These are phyloP conservation scores for Aspergillus homomorphus DNA, from an alignment of 495 filamentous ascomycete genomes.

Conservation along the genomic window DNA sequence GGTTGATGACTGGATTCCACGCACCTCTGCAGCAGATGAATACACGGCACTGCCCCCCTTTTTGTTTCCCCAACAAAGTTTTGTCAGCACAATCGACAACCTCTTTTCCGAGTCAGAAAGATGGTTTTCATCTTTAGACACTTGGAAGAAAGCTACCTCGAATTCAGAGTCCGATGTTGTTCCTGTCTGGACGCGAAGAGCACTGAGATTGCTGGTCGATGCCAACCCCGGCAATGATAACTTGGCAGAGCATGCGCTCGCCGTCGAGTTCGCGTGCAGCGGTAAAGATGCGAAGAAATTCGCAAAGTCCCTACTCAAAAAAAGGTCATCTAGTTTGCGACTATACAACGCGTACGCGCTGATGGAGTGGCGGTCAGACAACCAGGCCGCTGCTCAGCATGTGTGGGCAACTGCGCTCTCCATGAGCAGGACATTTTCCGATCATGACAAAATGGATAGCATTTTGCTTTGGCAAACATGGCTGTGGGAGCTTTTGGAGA, in stretches of 20 bases:
- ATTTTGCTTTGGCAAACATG: conserved; percentile 67
- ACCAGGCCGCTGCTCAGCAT: conserved; percentile 52
- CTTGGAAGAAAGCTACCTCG: conserved; percentile 26
- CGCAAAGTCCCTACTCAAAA: conserved; percentile 70
- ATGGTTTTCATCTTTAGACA: conserved; percentile 45
- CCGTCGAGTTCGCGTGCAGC: conserved; percentile 61
- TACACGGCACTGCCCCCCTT: conserved; percentile 19
- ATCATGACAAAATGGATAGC: conserved; percentile 34
- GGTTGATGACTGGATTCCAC: conserved; percentile 30
- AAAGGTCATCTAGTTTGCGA: conserved; percentile 57
- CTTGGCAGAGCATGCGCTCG: conserved; percentile 69
- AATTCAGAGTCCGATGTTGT: conserved; percentile 23
- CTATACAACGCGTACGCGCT: conserved; percentile 79
- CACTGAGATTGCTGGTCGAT: conserved; percentile 55
- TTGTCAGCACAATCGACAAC: conserved; percentile 36
- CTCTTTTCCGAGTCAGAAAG: conserved; percentile 31
- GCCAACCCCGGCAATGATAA: conserved; percentile 38
- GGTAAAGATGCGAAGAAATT: conserved; percentile 58
- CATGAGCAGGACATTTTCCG: conserved; percentile 47
- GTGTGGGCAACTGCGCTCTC: conserved; percentile 65
- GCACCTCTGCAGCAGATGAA: conserved; percentile 6
- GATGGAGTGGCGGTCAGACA: conserved; percentile 60
- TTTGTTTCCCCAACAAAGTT: conserved; percentile 31
- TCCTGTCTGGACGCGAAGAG: conserved; percentile 47
- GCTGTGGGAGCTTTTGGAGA: conserved; percentile 65